Base-by-base conservation (phyloP, 2,329 filamentous ascomycete species). In the Trichothecium sympodiale region DNA sequence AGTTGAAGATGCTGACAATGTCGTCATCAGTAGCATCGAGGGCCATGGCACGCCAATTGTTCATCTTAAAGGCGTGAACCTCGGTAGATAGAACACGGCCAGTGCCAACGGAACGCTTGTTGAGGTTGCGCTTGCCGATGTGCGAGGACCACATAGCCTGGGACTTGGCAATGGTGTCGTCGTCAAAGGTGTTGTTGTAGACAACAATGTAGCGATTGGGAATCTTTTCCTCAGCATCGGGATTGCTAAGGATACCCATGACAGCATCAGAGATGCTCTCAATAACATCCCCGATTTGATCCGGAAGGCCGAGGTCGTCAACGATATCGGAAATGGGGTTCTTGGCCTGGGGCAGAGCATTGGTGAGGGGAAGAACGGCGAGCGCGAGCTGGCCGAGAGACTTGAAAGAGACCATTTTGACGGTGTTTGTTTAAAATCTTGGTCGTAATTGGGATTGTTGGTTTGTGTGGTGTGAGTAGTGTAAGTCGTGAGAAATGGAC, bases 201-300 rank as follows among this genome's bases (percentile, higher is more conserved):
- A 80, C 74, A 37, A 80, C 74, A 42, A 81, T 79, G 55, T 77
- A 81, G 33, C 64, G 61, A 57, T 72, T 67, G 26, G 69, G 57
- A 33, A 79, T 65, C 39, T 69, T 54, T 46, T 74, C 58, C 8
- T 44, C 44, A 37, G 63, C 64, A 23, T 63, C 53, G 3, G 62
- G 51, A 49, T 77, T 78, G 46, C 56, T 54, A 46, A 77, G 43
- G 32, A 47, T 44, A 39, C 48, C 49, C 34, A 46, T 41, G 40
- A 44, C 37, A 17, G 31, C 35, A 15, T 44, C 26, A 20, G 43
- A 43, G 17, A 40, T 41, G 20, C 37, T 37, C 7, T 37, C 38
- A 18, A 29, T 38, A 29, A 39, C 38, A 13, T 41, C 29, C 33
- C 41, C 38, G 29, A 43, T 28, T 8, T 30, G 26, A 9, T 35